Conservation (phyloP, 495 filamentous ascomycete species). For the Penicillium canescens region DNA sequence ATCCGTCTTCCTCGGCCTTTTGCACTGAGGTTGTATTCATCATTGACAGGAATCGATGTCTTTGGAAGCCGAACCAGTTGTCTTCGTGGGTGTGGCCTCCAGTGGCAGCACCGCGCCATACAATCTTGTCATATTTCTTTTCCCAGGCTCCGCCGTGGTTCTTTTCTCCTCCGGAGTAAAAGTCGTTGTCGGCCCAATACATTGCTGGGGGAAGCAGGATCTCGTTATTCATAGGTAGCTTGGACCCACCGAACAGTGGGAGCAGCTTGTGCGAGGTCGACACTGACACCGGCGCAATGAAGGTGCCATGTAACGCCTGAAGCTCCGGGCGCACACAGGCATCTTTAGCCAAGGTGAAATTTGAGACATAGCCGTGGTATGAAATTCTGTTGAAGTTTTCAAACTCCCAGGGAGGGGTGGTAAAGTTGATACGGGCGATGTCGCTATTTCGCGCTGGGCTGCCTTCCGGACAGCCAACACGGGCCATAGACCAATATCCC, state of each 20-base stretch:
- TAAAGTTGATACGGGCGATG: constrained; percentile 37
- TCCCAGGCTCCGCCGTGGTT: constrained; percentile 50
- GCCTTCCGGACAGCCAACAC: constrained; percentile 53
- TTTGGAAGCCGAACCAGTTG: constrained; percentile 39
- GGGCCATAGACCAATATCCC: constrained; percentile 56
- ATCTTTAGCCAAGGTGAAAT: constrained; percentile 58
- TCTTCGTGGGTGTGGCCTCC: constrained; percentile 32
- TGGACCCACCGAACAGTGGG: constrained; percentile 68
- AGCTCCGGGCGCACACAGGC: constrained; percentile 59
- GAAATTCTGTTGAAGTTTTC: constrained; percentile 33
- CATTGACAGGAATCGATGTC: constrained; percentile 57
- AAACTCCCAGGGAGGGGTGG: constrained; percentile 25
- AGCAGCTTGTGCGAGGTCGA: constrained; percentile 55
- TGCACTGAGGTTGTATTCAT: constrained; percentile 57
- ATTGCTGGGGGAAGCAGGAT: constrained; percentile 69
- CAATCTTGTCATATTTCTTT: constrained; percentile 52
- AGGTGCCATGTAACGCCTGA: constrained; percentile 61
- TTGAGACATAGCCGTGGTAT: constrained; percentile 56
- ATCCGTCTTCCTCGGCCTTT: constrained; percentile 24
- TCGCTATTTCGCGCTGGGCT: constrained; percentile 48
- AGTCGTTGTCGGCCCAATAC: constrained; percentile 64
- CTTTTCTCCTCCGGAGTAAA: constrained; percentile 55
- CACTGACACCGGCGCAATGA: constrained; percentile 59
- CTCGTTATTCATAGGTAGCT: constrained; percentile 70
- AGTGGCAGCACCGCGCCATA: constrained; percentile 46